A percentile compares a stretch with the other conserved stretches of the same genome.
phyloP scores from a whole-genome alignment of 441 rosid genomes.

The Sinapis alba region DNA sequence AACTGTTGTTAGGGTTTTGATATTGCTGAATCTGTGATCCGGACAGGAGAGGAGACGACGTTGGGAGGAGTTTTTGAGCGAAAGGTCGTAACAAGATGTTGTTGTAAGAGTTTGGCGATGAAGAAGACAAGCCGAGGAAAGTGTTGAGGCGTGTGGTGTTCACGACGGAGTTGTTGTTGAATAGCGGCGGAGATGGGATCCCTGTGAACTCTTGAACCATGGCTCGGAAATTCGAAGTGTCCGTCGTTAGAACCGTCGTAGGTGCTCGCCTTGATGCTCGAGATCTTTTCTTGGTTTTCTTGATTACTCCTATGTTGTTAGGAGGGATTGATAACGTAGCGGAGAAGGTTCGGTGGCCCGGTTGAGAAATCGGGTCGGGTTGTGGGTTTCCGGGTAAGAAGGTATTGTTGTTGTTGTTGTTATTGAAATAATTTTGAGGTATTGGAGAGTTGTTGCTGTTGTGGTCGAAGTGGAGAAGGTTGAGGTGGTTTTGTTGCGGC shows the following conservation, averaged over 20 bases:
- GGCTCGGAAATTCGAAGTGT: conserved; percentile 72
- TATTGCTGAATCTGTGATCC: conserved; percentile 40
- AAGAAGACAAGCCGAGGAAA: conserved; percentile 44
- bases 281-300: conserved; percentile 67
- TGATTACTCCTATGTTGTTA: conserved; percentile 32
- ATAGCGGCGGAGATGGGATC: conserved; percentile 68
- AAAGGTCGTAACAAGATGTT: conserved; percentile 68
- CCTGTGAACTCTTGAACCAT: conserved; percentile 87
- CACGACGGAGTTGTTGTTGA: conserved; percentile 55
- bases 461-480: conserved; percentile 33
- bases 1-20: conserved; percentile 47
- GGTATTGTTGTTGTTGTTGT: conserved; percentile 41
- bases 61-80: conserved; percentile 55
- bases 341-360: conserved; percentile 47
- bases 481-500: conserved; percentile 36
- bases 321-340: conserved; percentile 43
- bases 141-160: conserved; percentile 58
- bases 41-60: conserved; percentile 39
- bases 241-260: conserved; percentile 71
- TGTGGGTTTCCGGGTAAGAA: conserved; percentile 52
- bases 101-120: conserved; percentile 34
- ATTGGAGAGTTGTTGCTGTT: conserved; percentile 27
- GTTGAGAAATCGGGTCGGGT: conserved; percentile 50
- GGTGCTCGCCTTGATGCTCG: conserved; percentile 80
- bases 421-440: conserved; percentile 53